A percentile compares a stretch with the other conserved stretches of the same genome.
Evolutionary conservation across 371 early-diverging fungal genomes (phyloP).

Genomic region (Nematocida displodere): DNA sequence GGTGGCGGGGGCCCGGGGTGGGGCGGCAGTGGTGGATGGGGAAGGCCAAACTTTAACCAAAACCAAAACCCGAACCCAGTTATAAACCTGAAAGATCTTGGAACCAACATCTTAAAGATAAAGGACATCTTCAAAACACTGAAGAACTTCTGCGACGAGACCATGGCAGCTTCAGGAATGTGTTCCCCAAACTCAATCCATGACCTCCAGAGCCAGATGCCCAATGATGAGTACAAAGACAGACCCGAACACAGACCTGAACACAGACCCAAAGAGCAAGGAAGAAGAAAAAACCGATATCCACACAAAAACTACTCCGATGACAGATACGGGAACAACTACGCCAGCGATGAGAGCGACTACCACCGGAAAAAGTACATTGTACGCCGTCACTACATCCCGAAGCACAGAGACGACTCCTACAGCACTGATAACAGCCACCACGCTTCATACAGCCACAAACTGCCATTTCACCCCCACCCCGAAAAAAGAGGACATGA

Average conservation of each 20-base stretch:
- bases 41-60: not conserved
- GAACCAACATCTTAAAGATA: slow-evolving; percentile 9
- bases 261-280: not conserved
- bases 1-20: not conserved
- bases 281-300: not conserved
- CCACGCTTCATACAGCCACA: too few relatives aligned
- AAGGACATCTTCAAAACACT: slow-evolving; percentile 24
- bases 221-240: not conserved
- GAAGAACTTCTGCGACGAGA: slow-evolving; percentile 25
- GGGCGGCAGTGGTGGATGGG: not conserved
- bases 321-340: not conserved
- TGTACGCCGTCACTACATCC: too few relatives aligned
- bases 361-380: too few relatives aligned
- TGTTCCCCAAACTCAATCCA: not conserved
- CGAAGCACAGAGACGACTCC: too few relatives aligned
- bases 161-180: slow-evolving; percentile 13
- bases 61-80: too few relatives aligned
- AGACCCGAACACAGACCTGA: too few relatives aligned
- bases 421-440: too few relatives aligned
- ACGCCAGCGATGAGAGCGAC: not conserved
- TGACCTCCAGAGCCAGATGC: not conserved
- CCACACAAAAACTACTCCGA: not conserved
- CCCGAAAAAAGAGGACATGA: too few relatives aligned
- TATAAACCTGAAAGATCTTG: slow-evolving; percentile 25
- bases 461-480: too few relatives aligned